phyloP scores from a whole-genome alignment of 176 grass and related monocot species.

The Puya raimondii region DNA sequence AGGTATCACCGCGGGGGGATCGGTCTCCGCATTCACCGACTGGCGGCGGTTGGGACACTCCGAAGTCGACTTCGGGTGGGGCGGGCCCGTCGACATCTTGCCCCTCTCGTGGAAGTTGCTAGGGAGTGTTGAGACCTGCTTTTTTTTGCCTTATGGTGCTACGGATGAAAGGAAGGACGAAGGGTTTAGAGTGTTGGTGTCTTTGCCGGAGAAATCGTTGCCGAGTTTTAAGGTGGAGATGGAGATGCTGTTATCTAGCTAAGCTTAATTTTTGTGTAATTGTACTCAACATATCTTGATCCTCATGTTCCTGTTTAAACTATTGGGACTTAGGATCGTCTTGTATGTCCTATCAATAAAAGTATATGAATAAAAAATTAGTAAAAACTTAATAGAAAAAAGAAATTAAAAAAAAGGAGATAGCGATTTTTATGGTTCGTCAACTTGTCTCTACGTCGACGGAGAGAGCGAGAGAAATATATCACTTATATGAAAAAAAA shows the following conservation, averaged over 20 bases:
- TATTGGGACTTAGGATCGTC: too few relatives aligned
- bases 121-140: conserved; percentile 53
- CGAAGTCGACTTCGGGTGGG: conserved; percentile 65
- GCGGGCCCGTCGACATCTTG: conserved; percentile 31
- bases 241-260: conserved; percentile 17
- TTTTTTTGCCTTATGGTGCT: conserved; percentile 40
- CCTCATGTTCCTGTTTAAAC: too few relatives aligned
- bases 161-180: conserved; percentile 21
- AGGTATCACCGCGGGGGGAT: conserved; percentile 36
- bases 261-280: too few relatives aligned
- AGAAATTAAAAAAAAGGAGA: too few relatives aligned
- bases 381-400: too few relatives aligned
- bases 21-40: conserved; percentile 62
- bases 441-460: too few relatives aligned
- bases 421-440: too few relatives aligned
- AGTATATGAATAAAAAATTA: too few relatives aligned
- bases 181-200: conserved; percentile 58
- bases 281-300: too few relatives aligned
- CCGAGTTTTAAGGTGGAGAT: conserved; percentile 36
- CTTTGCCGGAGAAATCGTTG: conserved; percentile 17
- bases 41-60: conserved; percentile 66
- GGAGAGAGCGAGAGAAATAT: too few relatives aligned
- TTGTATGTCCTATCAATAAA: too few relatives aligned
- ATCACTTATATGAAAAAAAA: too few relatives aligned
- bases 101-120: conserved; percentile 64